A percentile compares a stretch with the other conserved stretches of the same genome.
These are phyloP conservation scores for Claviceps arundinis DNA, from an alignment of 2,329 filamentous ascomycete genomes.

Conservation along the genomic window DNA sequence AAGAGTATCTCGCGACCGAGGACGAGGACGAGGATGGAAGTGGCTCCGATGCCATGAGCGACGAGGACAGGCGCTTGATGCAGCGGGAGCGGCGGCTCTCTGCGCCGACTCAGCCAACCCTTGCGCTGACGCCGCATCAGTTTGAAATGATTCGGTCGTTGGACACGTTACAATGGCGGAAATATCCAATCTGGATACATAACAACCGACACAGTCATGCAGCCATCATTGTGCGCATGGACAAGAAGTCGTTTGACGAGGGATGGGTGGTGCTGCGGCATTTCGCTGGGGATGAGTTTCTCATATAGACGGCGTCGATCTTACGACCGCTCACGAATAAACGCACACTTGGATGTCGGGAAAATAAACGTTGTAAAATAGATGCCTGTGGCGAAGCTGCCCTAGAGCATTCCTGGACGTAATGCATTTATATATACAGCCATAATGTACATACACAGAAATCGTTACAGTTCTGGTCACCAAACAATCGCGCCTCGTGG, in stretches of 20 bases:
- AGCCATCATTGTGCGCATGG: constrained; percentile 70
- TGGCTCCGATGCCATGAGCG: constrained; percentile 23
- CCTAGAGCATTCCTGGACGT: too few species aligned
- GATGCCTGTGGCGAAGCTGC: too few species aligned
- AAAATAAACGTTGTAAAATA: too few species aligned
- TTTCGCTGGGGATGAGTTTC: constrained; percentile 66
- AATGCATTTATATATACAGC: too few species aligned
- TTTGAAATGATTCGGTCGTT: constrained; percentile 74
- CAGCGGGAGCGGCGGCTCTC: constrained; percentile 28
- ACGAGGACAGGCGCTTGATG: constrained; percentile 28
- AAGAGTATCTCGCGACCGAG: constrained; percentile 55
- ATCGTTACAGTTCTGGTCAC: too few species aligned
- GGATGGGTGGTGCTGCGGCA: constrained; percentile 67
- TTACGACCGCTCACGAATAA: too few species aligned
- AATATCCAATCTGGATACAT: constrained; percentile 61
- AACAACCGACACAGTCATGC: constrained; percentile 74
- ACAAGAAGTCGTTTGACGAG: constrained; percentile 56
- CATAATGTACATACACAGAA: too few species aligned
- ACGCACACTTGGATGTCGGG: too few species aligned
- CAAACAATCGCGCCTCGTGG: too few species aligned
- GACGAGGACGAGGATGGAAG: constrained; percentile 38
- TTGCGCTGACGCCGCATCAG: constrained; percentile 68
- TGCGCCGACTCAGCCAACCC: constrained; percentile 44
- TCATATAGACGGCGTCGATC: constrained; percentile 12
- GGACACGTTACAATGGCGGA: constrained; percentile 51